A percentile compares a stretch with the other conserved stretches of the same genome.
phyloP scores from a whole-genome alignment of 352 stramenopile species.

The Phytopythium chamaehyphon region DNA sequence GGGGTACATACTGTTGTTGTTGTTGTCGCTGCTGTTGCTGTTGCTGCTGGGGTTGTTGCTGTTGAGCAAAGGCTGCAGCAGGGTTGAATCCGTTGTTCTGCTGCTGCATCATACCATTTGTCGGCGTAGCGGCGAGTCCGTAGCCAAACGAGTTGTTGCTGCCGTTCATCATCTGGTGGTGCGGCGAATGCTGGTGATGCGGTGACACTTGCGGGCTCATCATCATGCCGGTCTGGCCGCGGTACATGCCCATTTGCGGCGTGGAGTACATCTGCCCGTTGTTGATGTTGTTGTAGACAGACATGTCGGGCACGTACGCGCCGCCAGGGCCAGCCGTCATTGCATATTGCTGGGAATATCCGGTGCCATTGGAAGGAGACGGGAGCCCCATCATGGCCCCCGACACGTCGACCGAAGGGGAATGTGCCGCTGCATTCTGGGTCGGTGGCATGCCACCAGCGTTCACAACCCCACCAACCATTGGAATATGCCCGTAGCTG shows the following conservation, averaged over 20 bases:
- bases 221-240: constrained; percentile 10
- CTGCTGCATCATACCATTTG: constrained; percentile 17
- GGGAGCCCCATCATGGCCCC: neutral
- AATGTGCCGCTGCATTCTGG: neutral
- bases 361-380: constrained; percentile 2
- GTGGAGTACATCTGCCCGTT: constrained; percentile 22
- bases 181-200: constrained; percentile 29
- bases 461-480: constrained; percentile 1
- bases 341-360: constrained; percentile 9
- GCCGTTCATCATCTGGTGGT: constrained; percentile 21
- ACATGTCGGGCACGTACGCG: constrained; percentile 28
- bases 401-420: neutral
- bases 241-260: constrained; percentile 35
- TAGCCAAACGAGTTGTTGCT: constrained; percentile 26
- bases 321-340: constrained; percentile 3
- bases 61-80: constrained; percentile 36
- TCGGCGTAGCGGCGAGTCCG: constrained; percentile 10
- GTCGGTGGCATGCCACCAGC: neutral
- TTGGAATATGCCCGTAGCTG: constrained; percentile 32
- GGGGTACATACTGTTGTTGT: constrained; percentile 17
- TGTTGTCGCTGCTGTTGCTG: constrained; percentile 19
- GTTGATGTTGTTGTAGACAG: constrained; percentile 34
- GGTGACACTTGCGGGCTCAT: constrained; percentile 20
- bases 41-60: constrained; percentile 25
- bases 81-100: constrained; percentile 22